Evolutionary conservation across 805 yeast species (phyloP), one percentile per base, ranked within the genome.

Genomic region (Torulaspora indica): DNA sequence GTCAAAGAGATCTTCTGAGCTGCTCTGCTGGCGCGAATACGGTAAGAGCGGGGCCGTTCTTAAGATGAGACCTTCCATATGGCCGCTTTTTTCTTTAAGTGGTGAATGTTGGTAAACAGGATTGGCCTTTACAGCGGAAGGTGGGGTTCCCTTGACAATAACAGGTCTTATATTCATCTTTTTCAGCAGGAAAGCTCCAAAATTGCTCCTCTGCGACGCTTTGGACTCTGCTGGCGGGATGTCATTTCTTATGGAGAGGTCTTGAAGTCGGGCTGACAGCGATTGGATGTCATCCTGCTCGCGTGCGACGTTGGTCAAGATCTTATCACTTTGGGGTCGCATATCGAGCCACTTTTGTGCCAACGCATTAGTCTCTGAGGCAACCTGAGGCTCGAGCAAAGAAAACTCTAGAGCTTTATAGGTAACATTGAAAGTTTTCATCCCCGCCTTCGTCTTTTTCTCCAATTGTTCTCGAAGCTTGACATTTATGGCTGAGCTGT

Each of bases 381-480:
- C 67, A 9, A 67, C 64, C 8, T 44, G 52, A 10, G 73, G 69
- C 31, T 63, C 66, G 4, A 75, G 57, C 28, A 73, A 54, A 10
- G 68, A 56, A 49, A 73, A 75, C 49, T 69, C 71, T n/a, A 63
- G 50, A 3, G 74, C 73, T 34, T 60, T 66, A 41, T 69, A 65
- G 17, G 69, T 61, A 5, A 69, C 52, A 29, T 53, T 59, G 49
- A 70, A 70, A 5, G 72, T 68, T 34, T 68, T 73, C 10, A 66
- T 66, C 2, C 57, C 72, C 49, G 66, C 77, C 56, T 47, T 64
- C 15, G 64, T 68, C 57, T 65, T 74, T 60, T 43, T 59, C 42
- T 35, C 59, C 35, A 51, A 66, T 65, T 54, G 72, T 37, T 47
- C 57, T 55, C 47, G 63, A 55, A 47, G 62, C 44, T 47, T 71